Base-by-base conservation (phyloP, 768 basidiomycete species). In the Cyclocybe aegerita region DNA sequence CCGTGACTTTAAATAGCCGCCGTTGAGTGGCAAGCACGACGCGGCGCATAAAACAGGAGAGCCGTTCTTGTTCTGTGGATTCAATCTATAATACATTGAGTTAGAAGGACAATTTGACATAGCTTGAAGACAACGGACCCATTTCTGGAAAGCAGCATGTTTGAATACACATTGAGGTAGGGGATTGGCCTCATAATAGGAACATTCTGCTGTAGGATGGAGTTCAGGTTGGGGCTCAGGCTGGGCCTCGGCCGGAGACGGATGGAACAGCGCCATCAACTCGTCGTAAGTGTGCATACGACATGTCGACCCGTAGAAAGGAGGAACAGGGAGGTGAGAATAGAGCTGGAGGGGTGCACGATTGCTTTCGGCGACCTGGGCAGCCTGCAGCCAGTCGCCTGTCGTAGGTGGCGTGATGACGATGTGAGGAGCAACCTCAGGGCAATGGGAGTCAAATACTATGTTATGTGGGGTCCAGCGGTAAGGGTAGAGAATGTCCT, bases 341-440 rank as follows among this genome's bases (percentile, higher is more conserved):
- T 58, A 42, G 61, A 63, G 69, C 48, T 78, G 78, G 2, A 60
- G 63, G 40, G 66, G 60, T 29, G 67, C 55, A 46, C 70, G 64
- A 54, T 78, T 79, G 10, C 61, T 56, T 58, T 67, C 69, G 1
- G 67, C 64, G 4, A 59, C 63, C 31, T 60, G 62, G 36, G 65
- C 62, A 48, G 73, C 74, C 32, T 72, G 65, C 55, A 65, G 63
- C 2, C 53, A 57, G 39, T 75, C 71, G 35, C 23, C 23, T 23
- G 23, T 23, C 23, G 74, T 72, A n/a, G 62, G 53, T 17, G 58
- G 55, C 4, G 79, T 77, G 39, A 83, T 73, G 43, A 80, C 78
- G 47, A 84, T 78, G 60, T 80, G 78, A 0, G 81, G 81, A 0
- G 70, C 61, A 5, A 65, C 35, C 6, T 71, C 53, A 5, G 78